A percentile compares a stretch with the other conserved stretches of the same genome.
These are phyloP conservation scores for Cicer arietinum DNA, from an alignment of 306 rosid species.

Conservation along the genomic window DNA sequence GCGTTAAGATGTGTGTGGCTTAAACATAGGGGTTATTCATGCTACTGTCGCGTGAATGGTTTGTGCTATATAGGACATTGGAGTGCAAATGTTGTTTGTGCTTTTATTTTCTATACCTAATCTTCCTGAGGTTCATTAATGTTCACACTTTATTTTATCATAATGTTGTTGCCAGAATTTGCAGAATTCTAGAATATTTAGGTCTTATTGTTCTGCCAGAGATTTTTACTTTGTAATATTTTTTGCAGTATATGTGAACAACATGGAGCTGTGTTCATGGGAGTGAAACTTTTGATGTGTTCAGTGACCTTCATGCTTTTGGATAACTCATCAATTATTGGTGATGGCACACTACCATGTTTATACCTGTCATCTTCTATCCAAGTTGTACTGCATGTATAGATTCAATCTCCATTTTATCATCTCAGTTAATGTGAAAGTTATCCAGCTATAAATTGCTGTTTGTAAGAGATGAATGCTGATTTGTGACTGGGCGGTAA, in stretches of 20 bases:
- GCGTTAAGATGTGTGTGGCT: background rate
- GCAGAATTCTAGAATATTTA: background rate
- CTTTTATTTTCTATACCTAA: background rate
- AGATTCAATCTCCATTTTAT: too few relatives aligned
- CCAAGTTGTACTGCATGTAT: too few relatives aligned
- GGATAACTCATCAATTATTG: constrained; percentile 11
- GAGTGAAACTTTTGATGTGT: constrained; percentile 16
- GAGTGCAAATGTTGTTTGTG: background rate
- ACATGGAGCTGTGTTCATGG: constrained; percentile 37
- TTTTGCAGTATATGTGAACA: constrained; percentile 41
- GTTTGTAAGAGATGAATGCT: constrained; percentile 10
- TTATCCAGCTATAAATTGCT: constrained; percentile 14
- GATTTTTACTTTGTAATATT: constrained; percentile 29
- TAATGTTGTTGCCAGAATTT: background rate
- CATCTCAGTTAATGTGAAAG: background rate
- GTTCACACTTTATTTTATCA: background rate
- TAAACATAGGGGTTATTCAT: too few relatives aligned
- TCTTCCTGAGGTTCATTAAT: too few relatives aligned
- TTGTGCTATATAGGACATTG: background rate
- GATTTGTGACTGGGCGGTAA: background rate
- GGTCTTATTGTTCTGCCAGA: constrained; percentile 1
- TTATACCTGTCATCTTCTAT: too few relatives aligned
- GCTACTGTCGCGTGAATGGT: constrained; percentile 6
- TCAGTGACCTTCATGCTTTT: constrained; percentile 16
- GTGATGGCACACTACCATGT: background rate